These are phyloP conservation scores for Mycena venus DNA, from an alignment of 768 basidiomycete species.

Conservation along the genomic window DNA sequence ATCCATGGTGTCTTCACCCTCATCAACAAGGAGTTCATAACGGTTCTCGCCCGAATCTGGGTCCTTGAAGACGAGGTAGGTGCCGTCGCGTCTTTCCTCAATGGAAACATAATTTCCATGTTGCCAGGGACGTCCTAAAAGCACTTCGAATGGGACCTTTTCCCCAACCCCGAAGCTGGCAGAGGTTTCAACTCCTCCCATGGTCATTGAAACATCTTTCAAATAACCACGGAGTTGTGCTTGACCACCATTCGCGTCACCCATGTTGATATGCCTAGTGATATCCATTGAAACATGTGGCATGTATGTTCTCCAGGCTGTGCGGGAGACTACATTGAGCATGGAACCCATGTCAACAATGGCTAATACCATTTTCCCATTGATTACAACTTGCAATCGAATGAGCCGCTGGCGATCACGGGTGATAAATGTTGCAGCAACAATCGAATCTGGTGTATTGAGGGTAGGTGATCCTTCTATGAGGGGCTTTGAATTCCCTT, in stretches of 20 bases:
- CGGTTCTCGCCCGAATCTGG: neutral
- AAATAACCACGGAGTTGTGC: conserved; percentile 30
- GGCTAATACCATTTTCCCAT: neutral
- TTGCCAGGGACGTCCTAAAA: conserved; percentile 41
- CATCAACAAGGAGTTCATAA: conserved; percentile 12
- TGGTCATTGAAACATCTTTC: conserved; percentile 28
- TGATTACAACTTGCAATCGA: neutral
- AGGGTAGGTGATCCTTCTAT: too few species aligned
- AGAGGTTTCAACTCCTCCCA: conserved; percentile 30
- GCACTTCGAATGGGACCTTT: conserved; percentile 32
- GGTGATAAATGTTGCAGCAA: conserved; percentile 4
- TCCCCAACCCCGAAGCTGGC: conserved; percentile 37
- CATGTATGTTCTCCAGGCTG: conserved; percentile 4
- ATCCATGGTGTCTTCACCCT: neutral
- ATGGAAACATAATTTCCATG: conserved; percentile 36
- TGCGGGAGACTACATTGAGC: conserved; percentile 21
- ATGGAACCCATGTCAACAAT: conserved; percentile 26
- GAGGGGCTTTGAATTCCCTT: too few species aligned
- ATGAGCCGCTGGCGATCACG: conserved; percentile 11
- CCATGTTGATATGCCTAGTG: conserved; percentile 20
- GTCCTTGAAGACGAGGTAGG: conserved; percentile 16
- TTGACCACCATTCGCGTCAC: conserved; percentile 39
- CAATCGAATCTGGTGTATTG: neutral
- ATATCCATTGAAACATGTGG: conserved; percentile 23
- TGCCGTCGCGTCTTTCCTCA: conserved; percentile 35